phyloP scores from a whole-genome alignment of 352 stramenopile genomes.

The Pythium scleroteichum region DNA sequence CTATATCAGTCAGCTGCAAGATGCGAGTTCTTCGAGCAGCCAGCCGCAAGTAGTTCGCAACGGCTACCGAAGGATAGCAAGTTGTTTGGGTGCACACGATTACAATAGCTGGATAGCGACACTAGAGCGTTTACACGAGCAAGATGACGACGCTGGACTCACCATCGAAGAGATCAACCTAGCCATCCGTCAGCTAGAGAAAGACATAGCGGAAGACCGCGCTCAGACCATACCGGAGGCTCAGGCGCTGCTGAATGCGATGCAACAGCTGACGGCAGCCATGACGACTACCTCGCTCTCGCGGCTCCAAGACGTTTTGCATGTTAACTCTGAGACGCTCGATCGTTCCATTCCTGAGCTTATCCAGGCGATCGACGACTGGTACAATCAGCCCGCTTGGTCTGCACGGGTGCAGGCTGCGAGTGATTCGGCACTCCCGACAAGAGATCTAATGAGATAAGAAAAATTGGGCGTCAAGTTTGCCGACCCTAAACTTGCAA shows the following conservation, averaged over 20 bases:
- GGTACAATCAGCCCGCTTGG: slow-evolving; percentile 39
- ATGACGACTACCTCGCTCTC: slow-evolving; percentile 25
- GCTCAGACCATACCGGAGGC: slow-evolving; percentile 18
- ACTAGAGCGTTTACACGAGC: slow-evolving; percentile 16
- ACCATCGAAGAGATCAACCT: not conserved
- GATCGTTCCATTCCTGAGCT: slow-evolving; percentile 29
- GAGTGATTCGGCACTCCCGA: not conserved
- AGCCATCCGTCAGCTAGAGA: slow-evolving; percentile 19
- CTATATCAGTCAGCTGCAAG: slow-evolving; percentile 39
- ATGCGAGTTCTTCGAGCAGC: not conserved
- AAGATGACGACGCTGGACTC: not conserved
- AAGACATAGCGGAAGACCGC: slow-evolving; percentile 28
- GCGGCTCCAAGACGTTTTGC: slow-evolving; percentile 30
- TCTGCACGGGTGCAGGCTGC: slow-evolving; percentile 3
- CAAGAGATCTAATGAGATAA: slow-evolving; percentile 28
- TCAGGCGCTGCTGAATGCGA: slow-evolving; percentile 1
- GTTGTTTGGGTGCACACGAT: slow-evolving; percentile 20
- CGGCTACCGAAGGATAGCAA: slow-evolving; percentile 24
- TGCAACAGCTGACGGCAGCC: slow-evolving; percentile 15
- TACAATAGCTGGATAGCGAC: slow-evolving; percentile 33
- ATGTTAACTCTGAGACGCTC: slow-evolving; percentile 29
- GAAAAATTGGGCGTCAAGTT: not conserved
- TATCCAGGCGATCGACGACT: slow-evolving; percentile 29
- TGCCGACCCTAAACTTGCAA: slow-evolving; percentile 17
- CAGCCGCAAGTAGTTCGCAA: slow-evolving; percentile 1